Conservation (phyloP, 179 eudicot genomes). For the Silene noctiflora region DNA sequence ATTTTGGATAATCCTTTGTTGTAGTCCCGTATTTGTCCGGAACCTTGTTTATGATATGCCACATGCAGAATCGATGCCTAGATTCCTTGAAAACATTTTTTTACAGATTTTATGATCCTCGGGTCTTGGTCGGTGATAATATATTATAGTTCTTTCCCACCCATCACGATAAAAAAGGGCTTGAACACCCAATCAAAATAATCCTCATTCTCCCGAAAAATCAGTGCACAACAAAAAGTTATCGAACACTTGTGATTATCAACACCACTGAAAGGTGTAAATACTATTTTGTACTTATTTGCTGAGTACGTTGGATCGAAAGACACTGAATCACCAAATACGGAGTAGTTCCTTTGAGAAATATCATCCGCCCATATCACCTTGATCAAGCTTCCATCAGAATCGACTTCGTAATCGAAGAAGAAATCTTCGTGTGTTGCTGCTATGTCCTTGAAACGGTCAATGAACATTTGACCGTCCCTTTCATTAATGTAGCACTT, state of each 20-base stretch:
- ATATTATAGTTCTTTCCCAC: background rate
- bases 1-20: background rate
- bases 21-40: background rate
- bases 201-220: background rate
- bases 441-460: background rate
- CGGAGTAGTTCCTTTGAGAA: background rate
- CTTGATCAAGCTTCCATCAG: background rate
- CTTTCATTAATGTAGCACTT: background rate
- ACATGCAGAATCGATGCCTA: background rate
- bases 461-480: background rate
- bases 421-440: background rate
- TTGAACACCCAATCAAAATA: conserved; percentile 10
- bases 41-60: background rate
- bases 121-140: background rate
- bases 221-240: background rate
- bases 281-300: conserved; percentile 2
- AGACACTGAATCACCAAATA: conserved; percentile 2
- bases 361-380: conserved; percentile 4
- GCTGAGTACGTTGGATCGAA: conserved; percentile 13
- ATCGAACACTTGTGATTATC: background rate
- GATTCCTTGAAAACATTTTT: background rate
- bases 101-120: background rate
- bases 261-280: background rate
- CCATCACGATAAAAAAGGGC: conserved; percentile 10
- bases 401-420: background rate